Conservation (phyloP, 2,329 filamentous ascomycete genomes). For the Aspergillus sp. region DNA sequence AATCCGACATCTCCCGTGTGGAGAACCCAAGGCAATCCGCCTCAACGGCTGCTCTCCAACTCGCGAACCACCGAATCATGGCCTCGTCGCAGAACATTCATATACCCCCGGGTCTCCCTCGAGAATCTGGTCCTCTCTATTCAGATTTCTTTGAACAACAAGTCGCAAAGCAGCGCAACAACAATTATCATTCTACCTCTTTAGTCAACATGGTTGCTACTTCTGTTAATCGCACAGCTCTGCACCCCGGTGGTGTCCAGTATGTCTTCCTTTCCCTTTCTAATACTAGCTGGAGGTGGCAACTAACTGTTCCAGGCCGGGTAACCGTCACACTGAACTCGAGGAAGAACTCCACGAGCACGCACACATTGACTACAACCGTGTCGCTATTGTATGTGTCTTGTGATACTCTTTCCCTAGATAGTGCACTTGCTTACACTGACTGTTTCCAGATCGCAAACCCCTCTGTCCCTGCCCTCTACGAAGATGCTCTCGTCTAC, state of each 20-base stretch:
- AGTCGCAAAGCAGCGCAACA: constrained; percentile 51
- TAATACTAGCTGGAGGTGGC: constrained; percentile 6
- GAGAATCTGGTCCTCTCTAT: constrained; percentile 43
- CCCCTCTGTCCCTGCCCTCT: constrained; percentile 88
- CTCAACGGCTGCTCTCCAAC: constrained; percentile 18
- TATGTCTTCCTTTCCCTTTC: constrained; percentile 46
- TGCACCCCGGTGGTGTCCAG: constrained; percentile 86
- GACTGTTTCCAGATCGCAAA: constrained; percentile 57
- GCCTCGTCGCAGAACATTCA: constrained; percentile 33
- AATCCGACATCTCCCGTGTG: constrained; percentile 38
- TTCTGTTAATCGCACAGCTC: constrained; percentile 80
- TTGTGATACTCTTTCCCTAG: too few species aligned
- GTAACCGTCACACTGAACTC: constrained; percentile 86
- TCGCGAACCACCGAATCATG: constrained; percentile 21
- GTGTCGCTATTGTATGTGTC: constrained; percentile 81
- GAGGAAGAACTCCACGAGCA: constrained; percentile 96
- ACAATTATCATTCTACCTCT: constrained; percentile 54
- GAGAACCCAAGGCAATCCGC: constrained; percentile 26
- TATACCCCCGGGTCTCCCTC: constrained; percentile 38
- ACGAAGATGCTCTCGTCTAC: constrained; percentile 98
- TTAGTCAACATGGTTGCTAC: constrained; percentile 46
- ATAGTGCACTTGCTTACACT: too few species aligned
- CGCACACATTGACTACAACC: constrained; percentile 98
- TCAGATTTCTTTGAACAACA: constrained; percentile 54
- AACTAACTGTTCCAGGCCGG: constrained; percentile 52